Conservation (phyloP, 306 rosid genomes). For the Corylus avellana region DNA sequence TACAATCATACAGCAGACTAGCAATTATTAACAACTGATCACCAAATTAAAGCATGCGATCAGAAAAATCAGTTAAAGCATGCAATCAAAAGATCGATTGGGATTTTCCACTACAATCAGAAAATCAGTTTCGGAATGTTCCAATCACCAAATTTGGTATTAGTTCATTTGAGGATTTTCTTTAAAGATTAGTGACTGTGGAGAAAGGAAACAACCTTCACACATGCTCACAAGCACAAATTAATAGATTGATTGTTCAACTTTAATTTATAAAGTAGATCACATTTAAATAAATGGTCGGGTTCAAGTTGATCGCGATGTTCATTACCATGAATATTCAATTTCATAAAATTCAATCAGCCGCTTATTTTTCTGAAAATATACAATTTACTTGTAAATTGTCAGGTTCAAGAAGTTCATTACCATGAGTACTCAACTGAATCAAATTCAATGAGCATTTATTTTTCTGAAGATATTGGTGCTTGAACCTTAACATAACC, state of each 20-base stretch:
- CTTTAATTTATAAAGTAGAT: neutral
- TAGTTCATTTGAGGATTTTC: neutral
- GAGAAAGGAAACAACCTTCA: neutral
- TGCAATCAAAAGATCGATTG: neutral
- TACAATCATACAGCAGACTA: neutral
- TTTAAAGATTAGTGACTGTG: neutral
- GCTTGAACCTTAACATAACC: slow-evolving; percentile 13
- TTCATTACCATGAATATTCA: neutral
- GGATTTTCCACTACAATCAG: neutral
- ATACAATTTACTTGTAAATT: neutral
- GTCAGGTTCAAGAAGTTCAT: neutral
- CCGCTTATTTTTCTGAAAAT: neutral
- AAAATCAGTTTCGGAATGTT: neutral
- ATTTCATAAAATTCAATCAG: neutral
- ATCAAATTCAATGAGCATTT: neutral
- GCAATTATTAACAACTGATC: neutral
- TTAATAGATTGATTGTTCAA: neutral
- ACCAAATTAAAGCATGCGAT: neutral
- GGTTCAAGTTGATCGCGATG: neutral
- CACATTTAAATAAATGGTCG: neutral
- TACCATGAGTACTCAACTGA: neutral
- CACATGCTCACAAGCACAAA: neutral
- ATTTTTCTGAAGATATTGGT: neutral
- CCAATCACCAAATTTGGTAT: no score
- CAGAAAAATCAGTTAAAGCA: neutral